phyloP scores from a whole-genome alignment of 1,284 basidiomycete genomes.

The Ganoderma lucidum region DNA sequence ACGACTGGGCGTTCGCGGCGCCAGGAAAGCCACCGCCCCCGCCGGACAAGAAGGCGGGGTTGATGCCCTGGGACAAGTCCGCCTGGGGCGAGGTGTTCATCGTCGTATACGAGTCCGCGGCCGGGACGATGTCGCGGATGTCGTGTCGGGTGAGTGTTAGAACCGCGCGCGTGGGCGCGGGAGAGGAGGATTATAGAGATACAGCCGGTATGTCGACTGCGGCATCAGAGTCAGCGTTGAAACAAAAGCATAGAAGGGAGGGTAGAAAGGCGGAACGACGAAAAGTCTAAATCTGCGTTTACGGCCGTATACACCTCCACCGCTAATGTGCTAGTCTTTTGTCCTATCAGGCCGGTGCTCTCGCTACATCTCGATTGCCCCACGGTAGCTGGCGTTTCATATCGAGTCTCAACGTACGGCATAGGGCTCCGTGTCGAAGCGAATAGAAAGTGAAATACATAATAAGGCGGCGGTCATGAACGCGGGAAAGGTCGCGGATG shows the following conservation, averaged over 20 bases:
- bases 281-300: neutral
- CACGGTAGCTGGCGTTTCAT: too few relatives aligned
- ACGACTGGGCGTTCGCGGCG: conserved; percentile 14
- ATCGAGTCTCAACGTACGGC: too few relatives aligned
- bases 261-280: neutral
- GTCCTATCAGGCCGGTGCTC: too few relatives aligned
- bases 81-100: conserved; percentile 32
- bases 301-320: too few relatives aligned
- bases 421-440: too few relatives aligned
- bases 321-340: too few relatives aligned
- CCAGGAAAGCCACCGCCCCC: conserved; percentile 15
- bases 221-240: neutral
- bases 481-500: neutral
- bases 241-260: neutral
- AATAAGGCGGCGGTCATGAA: neutral
- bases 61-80: conserved; percentile 35
- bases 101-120: conserved; percentile 3
- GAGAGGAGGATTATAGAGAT: neutral
- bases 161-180: conserved; percentile 4
- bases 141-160: neutral
- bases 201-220: neutral
- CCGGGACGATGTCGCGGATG: conserved; percentile 1
- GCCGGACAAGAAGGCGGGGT: conserved; percentile 36
- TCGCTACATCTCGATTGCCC: too few relatives aligned
- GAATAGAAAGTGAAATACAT: too few relatives aligned